Evolutionary conservation across 2,329 filamentous ascomycete species (phyloP).

Genomic region (Chaetomiaceae sp.): DNA sequence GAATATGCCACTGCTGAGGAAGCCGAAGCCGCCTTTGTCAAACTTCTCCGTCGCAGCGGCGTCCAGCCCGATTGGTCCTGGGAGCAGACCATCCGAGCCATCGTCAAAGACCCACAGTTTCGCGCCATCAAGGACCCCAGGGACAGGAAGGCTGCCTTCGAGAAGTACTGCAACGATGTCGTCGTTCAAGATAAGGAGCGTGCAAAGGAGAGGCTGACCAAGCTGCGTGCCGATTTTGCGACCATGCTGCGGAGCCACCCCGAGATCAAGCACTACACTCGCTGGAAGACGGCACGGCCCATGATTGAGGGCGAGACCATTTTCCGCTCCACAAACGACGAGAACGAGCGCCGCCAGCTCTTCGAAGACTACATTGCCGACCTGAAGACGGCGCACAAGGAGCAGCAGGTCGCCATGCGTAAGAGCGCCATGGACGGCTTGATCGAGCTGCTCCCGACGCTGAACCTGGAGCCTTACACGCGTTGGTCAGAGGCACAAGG

Average conservation of each 20-base stretch:
- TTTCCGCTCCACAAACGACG: constrained; percentile 84
- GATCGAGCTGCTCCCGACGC: constrained; percentile 65
- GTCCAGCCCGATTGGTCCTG: constrained; percentile 90
- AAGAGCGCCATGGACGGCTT: constrained; percentile 82
- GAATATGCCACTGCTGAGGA: constrained; percentile 78
- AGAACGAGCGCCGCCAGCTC: constrained; percentile 78
- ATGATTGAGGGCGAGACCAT: constrained; percentile 95
- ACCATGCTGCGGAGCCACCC: constrained; percentile 95
- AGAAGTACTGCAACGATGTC: constrained; percentile 89
- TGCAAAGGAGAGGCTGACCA: constrained; percentile 85
- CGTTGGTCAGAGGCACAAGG: constrained; percentile 88
- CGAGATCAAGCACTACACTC: constrained; percentile 94
- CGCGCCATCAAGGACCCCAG: constrained; percentile 88
- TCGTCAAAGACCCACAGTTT: constrained; percentile 87
- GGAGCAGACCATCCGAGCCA: constrained; percentile 79
- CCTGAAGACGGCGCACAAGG: constrained; percentile 72
- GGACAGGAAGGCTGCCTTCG: constrained; percentile 83
- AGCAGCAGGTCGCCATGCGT: constrained; percentile 64
- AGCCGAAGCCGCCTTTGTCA: constrained; percentile 87
- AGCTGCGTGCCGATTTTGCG: constrained; percentile 87
- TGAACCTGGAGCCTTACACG: constrained; percentile 87
- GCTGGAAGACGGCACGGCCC: constrained; percentile 91
- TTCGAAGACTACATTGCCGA: constrained; percentile 90
- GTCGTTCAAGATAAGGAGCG: constrained; percentile 89
- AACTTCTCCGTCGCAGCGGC: constrained; percentile 76